phyloP scores from a whole-genome alignment of 768 basidiomycete genomes.

The Amanita pseudoporphyria region DNA sequence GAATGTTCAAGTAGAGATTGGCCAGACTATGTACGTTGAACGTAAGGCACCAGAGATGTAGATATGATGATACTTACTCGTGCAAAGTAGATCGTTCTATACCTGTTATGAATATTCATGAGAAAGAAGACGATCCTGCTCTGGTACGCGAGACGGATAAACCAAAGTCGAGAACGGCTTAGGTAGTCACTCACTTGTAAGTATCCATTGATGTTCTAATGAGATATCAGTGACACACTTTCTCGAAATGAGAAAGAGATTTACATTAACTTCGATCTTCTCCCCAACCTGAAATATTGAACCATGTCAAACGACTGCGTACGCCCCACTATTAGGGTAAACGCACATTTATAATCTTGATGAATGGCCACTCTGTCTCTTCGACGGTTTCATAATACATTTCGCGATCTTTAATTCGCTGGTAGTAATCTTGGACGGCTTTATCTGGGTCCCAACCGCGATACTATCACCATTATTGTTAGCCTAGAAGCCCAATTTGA shows the following conservation, averaged over 20 bases:
- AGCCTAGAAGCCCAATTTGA: neutral
- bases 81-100: slow-evolving; percentile 93
- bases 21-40: slow-evolving; percentile 65
- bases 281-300: slow-evolving; percentile 73
- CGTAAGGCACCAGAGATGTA: neutral
- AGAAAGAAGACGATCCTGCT: slow-evolving; percentile 96
- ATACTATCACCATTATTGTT: slow-evolving; percentile 44
- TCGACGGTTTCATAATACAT: slow-evolving; percentile 84
- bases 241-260: slow-evolving; percentile 13
- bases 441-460: slow-evolving; percentile 86
- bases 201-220: slow-evolving; percentile 78
- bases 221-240: neutral
- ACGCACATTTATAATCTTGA: slow-evolving; percentile 85
- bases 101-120: slow-evolving; percentile 97
- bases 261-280: slow-evolving; percentile 88
- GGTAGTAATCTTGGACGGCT: slow-evolving; percentile 88
- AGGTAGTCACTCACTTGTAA: slow-evolving; percentile 47
- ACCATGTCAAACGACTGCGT: slow-evolving; percentile 1
- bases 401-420: slow-evolving; percentile 82
- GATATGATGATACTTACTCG: slow-evolving; percentile 43
- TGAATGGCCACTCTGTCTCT: slow-evolving; percentile 86
- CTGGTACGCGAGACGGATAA: slow-evolving; percentile 26
- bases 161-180: neutral
- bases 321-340: slow-evolving; percentile 9
- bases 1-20: slow-evolving; percentile 98